Evolutionary conservation across 2,329 filamentous ascomycete genomes (phyloP).

Genomic region (Sporothrix phasma): DNA sequence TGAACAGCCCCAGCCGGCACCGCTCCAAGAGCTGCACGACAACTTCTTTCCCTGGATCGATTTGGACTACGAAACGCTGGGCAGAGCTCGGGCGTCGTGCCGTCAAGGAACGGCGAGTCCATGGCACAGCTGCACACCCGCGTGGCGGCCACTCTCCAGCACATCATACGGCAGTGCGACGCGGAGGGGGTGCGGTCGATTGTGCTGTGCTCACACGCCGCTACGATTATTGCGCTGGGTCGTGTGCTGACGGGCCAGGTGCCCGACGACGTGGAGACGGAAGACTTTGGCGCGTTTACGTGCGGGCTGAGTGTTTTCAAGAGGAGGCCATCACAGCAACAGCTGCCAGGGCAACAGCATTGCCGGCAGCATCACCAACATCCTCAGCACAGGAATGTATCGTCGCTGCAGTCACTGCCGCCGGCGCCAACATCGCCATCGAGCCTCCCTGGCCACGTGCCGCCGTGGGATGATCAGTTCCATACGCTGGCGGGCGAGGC

Average conservation of each 20-base stretch:
- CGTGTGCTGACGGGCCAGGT: slow-evolving; percentile 69
- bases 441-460: slow-evolving; percentile 4
- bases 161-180: slow-evolving; percentile 65
- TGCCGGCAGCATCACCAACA: background rate
- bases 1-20: slow-evolving; percentile 64
- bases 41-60: slow-evolving; percentile 58
- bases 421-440: background rate
- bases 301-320: slow-evolving; percentile 64
- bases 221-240: slow-evolving; percentile 77
- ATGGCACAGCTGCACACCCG: slow-evolving; percentile 73
- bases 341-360: slow-evolving; percentile 1
- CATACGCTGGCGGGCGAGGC: slow-evolving; percentile 19
- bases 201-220: slow-evolving; percentile 81
- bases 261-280: slow-evolving; percentile 58
- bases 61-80: slow-evolving; percentile 33
- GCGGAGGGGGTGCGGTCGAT: slow-evolving; percentile 58
- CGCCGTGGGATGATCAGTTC: slow-evolving; percentile 17
- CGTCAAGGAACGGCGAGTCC: slow-evolving; percentile 66
- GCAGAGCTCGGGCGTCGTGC: slow-evolving; percentile 48
- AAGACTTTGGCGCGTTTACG: slow-evolving; percentile 80
- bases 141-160: slow-evolving; percentile 57
- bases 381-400: background rate
- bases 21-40: slow-evolving; percentile 47
- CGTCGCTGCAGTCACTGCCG: background rate
- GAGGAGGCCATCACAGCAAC: slow-evolving; percentile 25